These are phyloP conservation scores for Eimeria acervulina DNA, from an alignment of 169 alveolate species.

Conservation along the genomic window DNA sequence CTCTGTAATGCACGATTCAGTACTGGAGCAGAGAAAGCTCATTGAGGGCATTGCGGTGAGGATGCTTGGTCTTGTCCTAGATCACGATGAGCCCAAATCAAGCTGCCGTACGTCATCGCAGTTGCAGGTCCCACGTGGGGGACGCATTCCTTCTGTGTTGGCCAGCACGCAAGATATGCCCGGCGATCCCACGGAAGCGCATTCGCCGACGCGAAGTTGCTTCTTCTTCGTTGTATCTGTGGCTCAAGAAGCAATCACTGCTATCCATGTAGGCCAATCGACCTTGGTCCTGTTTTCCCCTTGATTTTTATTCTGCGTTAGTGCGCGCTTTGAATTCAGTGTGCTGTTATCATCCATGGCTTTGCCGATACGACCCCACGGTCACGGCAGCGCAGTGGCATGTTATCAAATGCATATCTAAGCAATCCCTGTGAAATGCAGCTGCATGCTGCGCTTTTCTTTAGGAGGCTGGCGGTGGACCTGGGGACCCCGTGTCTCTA, in stretches of 20 bases:
- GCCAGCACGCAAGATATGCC: background rate
- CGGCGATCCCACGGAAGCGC: background rate
- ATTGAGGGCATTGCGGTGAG: constrained; percentile 9
- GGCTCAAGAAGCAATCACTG: constrained; percentile 60
- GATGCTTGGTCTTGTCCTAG: constrained; percentile 34
- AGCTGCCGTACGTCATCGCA: background rate
- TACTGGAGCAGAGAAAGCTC: background rate
- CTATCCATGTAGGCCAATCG: constrained; percentile 29
- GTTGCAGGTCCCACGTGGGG: background rate
- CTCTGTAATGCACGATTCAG: background rate
- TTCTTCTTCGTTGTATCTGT: background rate
- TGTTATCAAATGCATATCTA: background rate
- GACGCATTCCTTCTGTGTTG: background rate
- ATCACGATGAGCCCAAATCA: background rate
- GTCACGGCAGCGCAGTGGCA: background rate
- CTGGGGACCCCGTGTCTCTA: constrained; percentile 24
- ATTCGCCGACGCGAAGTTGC: background rate
- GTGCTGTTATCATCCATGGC: background rate
- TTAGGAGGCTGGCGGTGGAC: constrained; percentile 67
- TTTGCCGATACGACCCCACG: background rate
- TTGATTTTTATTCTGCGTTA: background rate
- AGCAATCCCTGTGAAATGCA: background rate
- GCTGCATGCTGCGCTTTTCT: background rate
- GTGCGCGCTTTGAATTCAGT: background rate
- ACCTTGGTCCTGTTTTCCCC: background rate